Evolutionary conservation across 176 grass and related monocot species (phyloP).

Genomic region (Paspalum vaginatum): DNA sequence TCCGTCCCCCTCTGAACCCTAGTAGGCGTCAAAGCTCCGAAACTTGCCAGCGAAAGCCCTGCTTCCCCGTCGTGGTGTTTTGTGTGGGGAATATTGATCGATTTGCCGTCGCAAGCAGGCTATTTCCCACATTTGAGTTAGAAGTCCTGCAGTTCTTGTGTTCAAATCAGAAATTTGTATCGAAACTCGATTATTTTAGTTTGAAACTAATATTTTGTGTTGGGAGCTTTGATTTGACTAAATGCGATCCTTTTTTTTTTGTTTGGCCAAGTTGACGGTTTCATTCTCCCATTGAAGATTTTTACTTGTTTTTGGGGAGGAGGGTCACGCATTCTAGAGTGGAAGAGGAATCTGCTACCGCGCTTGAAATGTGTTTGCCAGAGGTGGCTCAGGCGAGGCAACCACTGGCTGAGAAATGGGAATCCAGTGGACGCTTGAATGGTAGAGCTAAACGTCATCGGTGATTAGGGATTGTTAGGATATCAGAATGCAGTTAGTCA

Average conservation of each 20-base stretch:
- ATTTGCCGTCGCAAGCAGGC: background rate
- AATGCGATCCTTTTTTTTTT: background rate
- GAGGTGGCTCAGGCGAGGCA: background rate
- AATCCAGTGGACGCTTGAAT: background rate
- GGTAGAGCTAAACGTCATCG: background rate
- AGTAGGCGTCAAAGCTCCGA: background rate
- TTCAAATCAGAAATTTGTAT: background rate
- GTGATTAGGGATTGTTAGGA: background rate
- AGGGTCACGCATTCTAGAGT: background rate
- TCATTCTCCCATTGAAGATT: background rate
- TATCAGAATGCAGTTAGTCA: conserved; percentile 9
- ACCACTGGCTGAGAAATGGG: background rate
- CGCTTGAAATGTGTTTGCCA: background rate
- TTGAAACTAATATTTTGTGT: background rate
- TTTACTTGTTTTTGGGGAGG: background rate
- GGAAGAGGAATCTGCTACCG: background rate
- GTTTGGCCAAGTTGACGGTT: background rate
- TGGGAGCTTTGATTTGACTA: background rate
- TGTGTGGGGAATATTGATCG: background rate
- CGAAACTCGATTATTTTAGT: background rate
- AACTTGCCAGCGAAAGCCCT: background rate
- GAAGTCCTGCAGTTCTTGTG: background rate
- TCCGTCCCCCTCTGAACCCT: background rate
- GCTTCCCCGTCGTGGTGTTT: background rate
- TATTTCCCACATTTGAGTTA: background rate